These are phyloP conservation scores for Gloeophyllum trabeum DNA, from an alignment of 768 basidiomycete genomes.

Conservation along the genomic window DNA sequence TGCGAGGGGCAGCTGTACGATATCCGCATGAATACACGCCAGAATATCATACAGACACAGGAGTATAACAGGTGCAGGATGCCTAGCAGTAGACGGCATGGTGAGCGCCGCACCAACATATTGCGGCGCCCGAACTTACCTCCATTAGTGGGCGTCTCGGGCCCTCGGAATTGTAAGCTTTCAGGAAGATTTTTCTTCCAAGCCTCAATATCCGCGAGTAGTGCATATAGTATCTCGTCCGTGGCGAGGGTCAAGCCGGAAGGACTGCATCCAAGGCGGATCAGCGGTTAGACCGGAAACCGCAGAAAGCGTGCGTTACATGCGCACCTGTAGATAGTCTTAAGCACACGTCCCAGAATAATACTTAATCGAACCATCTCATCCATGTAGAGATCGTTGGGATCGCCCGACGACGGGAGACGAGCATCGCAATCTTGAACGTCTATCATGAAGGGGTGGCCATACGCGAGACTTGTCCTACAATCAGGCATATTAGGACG, in stretches of 20 bases:
- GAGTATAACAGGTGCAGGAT: constrained; percentile 82
- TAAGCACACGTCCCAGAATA: constrained; percentile 82
- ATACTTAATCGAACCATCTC: constrained; percentile 89
- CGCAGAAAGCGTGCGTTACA: not conserved
- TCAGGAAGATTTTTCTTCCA: constrained; percentile 79
- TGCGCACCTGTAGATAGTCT: constrained; percentile 81
- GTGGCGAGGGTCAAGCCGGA: constrained; percentile 80
- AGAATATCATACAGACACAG: constrained; percentile 93
- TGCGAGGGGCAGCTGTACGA: constrained; percentile 87
- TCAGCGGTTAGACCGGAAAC: constrained; percentile 7
- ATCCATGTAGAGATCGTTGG: constrained; percentile 70
- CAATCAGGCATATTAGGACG: constrained; percentile 6
- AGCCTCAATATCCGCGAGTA: constrained; percentile 54
- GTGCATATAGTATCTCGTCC: constrained; percentile 61
- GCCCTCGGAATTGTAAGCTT: constrained; percentile 66
- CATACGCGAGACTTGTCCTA: constrained; percentile 83
- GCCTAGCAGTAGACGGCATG: constrained; percentile 32
- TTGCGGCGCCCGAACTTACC: constrained; percentile 31
- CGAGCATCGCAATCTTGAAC: constrained; percentile 94
- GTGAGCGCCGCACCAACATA: not conserved
- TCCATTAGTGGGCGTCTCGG: constrained; percentile 50
- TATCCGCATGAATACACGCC: constrained; percentile 97
- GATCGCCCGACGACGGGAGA: constrained; percentile 80
- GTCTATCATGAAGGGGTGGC: constrained; percentile 94
- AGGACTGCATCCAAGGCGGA: constrained; percentile 35